Conservation (phyloP, 345 rosid species). For the Syzygium aqueum region DNA sequence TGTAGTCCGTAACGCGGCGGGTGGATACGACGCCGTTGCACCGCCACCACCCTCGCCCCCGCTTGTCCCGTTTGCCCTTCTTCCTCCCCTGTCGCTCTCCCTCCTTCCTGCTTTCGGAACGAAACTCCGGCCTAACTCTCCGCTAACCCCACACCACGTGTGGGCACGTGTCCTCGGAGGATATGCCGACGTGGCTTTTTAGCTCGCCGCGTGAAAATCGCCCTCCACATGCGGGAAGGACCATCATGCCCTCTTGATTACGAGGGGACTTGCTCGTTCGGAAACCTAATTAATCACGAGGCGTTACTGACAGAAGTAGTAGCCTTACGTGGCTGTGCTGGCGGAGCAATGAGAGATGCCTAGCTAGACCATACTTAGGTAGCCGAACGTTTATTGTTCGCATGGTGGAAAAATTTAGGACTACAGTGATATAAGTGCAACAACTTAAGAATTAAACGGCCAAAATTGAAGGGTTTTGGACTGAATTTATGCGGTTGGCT, state of each 20-base stretch:
- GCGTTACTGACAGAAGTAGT: background rate
- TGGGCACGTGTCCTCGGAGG: slow-evolving; percentile 6
- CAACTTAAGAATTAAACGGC: too few relatives aligned
- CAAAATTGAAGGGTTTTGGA: too few relatives aligned
- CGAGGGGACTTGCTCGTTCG: background rate
- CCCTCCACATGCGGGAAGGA: background rate
- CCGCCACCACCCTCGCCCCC: background rate
- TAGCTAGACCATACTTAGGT: background rate
- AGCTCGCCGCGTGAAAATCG: slow-evolving; percentile 12
- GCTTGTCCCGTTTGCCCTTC: background rate
- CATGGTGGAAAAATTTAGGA: too few relatives aligned
- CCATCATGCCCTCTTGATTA: background rate
- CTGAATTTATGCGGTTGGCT: too few relatives aligned
- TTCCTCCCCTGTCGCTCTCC: background rate
- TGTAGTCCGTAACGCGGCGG: slow-evolving; percentile 12
- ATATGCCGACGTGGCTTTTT: slow-evolving; percentile 7
- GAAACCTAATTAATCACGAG: background rate
- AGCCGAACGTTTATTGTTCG: background rate
- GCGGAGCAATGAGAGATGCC: background rate
- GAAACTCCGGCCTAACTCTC: slow-evolving; percentile 33
- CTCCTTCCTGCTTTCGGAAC: background rate
- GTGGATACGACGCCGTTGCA: background rate
- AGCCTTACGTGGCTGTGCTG: background rate
- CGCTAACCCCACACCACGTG: slow-evolving; percentile 2
- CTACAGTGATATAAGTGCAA: too few relatives aligned